Base-by-base conservation (phyloP, 306 rosid species). In the Rubus idaeus region DNA sequence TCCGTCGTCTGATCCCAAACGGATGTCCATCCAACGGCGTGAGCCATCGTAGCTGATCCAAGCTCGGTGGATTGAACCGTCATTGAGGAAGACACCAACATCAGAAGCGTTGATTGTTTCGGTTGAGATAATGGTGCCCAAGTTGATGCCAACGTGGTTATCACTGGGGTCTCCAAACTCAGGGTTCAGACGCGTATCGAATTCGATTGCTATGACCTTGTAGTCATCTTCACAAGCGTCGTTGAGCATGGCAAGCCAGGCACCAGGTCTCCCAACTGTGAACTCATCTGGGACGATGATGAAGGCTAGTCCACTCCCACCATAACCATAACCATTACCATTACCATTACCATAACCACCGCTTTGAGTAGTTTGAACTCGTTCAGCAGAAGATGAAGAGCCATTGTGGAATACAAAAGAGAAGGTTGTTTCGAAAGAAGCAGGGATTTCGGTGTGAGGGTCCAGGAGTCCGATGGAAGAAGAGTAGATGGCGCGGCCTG, bases 161-260 rank as follows among this genome's bases (percentile, higher is more conserved):
- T 91, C 97, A 70, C 88, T 91, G 1, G 97, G 92, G 77, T 91
- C 94, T 50, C 92, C 87, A 10, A 89, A 91, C 56, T 88, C 92
- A 0, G 88, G 91, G 14, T 80, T 91, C 75, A 3, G 56, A 53
- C 91, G 86, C 0, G 97, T 91, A 83, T 89, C 97, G 37, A 91
- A 91, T 11, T 91, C 97, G 0, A 91, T 74, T 0, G 92, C 97
- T 73, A 89, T 88, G 0, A 88, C 88, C 75, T 88, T 89, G 73
- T 91, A 91, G 16, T 86, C 83, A 4, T 76, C 86, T 12, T 89
- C 87, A 17, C 96, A 92, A 6, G 90, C 97, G 66, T 92, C 97
- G 73, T 92, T 92, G 64, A 92, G 87, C 97, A 92, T 90, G 40
- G 79, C 97, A 23, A 92, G 96, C 96, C 96, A 92, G 0, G 91